These are phyloP conservation scores for Quercus tomentella DNA, from an alignment of 331 rosid genomes.

Conservation along the genomic window DNA sequence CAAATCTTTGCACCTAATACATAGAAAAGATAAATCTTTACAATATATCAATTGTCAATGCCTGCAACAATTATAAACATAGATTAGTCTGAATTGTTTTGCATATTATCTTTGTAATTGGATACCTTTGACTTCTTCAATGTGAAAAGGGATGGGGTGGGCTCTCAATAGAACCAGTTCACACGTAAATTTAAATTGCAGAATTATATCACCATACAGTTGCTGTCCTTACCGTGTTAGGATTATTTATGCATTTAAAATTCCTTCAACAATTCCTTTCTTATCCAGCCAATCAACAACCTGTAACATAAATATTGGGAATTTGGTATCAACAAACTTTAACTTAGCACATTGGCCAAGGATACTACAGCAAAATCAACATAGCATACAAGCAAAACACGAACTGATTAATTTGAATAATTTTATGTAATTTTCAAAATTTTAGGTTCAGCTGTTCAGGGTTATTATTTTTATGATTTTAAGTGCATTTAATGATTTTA, in stretches of 20 bases:
- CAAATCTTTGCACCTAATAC: not conserved
- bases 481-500: too few species aligned
- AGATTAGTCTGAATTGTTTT: not conserved
- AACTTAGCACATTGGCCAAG: not conserved
- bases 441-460: too few species aligned
- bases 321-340: not conserved
- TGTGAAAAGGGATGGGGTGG: conserved; percentile 66
- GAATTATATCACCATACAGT: not conserved
- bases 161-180: conserved; percentile 45
- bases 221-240: conserved; percentile 59
- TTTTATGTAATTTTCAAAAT: too few species aligned
- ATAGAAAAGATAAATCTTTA: not conserved
- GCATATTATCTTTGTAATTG: conserved; percentile 19
- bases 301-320: conserved; percentile 31
- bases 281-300: conserved; percentile 64
- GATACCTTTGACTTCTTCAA: conserved; percentile 81
- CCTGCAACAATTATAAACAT: not conserved
- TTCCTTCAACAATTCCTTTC: conserved; percentile 48
- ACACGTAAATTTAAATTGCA: not conserved
- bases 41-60: not conserved
- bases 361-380: conserved; percentile 1
- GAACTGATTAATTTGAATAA: too few species aligned
- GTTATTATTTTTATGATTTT: too few species aligned
- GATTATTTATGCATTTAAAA: conserved; percentile 70
- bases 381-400: not conserved